These are phyloP conservation scores for Linnemannia exigua DNA, from an alignment of 192 early-diverging fungal genomes.

Conservation along the genomic window DNA sequence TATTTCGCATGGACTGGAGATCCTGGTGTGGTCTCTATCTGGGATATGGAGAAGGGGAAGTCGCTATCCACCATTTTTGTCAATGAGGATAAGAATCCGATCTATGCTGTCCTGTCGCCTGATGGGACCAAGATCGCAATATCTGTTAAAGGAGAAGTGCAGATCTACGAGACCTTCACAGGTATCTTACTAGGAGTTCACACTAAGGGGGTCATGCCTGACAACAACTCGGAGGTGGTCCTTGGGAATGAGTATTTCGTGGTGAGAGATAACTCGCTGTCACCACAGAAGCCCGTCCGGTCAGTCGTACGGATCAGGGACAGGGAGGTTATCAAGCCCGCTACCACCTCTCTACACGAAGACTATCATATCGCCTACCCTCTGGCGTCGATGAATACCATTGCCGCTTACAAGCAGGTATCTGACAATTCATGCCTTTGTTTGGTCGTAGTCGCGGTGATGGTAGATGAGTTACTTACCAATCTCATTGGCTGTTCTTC, in stretches of 20 bases:
- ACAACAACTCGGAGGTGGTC: neutral
- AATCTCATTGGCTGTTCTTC: neutral
- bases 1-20: slow-evolving; percentile 12
- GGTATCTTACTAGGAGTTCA: neutral
- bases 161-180: slow-evolving; percentile 1
- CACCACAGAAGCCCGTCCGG: neutral
- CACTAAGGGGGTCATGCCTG: neutral
- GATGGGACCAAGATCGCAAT: slow-evolving; percentile 20
- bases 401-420: slow-evolving; percentile 6
- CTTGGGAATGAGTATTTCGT: slow-evolving; percentile 13
- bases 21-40: slow-evolving; percentile 6
- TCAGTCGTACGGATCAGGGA: slow-evolving; percentile 6
- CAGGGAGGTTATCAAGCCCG: neutral
- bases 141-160: neutral
- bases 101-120: neutral
- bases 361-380: slow-evolving; percentile 2
- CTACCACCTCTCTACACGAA: neutral
- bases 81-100: neutral
- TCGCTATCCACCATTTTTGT: neutral
- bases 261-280: neutral
- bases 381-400: neutral
- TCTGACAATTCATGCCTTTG: neutral
- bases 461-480: too few species aligned
- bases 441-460: neutral
- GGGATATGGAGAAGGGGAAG: slow-evolving; percentile 14